phyloP scores from a whole-genome alignment of 768 basidiomycete genomes.

The Lactifluus hygrophoroides region DNA sequence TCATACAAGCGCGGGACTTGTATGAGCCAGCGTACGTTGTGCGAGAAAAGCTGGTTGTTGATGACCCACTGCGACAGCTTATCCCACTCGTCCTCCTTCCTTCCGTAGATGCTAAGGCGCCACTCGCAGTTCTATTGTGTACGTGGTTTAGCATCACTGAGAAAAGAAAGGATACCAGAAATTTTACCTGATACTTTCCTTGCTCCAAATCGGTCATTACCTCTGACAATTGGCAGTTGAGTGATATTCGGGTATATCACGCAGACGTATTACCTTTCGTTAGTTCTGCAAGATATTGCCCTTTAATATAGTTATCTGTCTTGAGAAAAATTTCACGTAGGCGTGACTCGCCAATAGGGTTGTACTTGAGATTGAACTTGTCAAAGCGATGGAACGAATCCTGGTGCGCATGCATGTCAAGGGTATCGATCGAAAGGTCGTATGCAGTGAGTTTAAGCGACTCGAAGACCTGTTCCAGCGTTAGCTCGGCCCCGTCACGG shows the following conservation, averaged over 20 bases:
- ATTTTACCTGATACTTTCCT: slow-evolving; percentile 87
- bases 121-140: slow-evolving; percentile 82
- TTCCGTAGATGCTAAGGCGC: slow-evolving; percentile 93
- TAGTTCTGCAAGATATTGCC: slow-evolving; percentile 88
- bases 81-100: slow-evolving; percentile 84
- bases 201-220: slow-evolving; percentile 97
- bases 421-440: slow-evolving; percentile 95
- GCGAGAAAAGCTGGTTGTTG: slow-evolving; percentile 85
- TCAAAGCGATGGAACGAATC: slow-evolving; percentile 98
- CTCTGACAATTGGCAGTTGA: slow-evolving; percentile 42
- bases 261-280: slow-evolving; percentile 57
- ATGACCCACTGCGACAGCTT: slow-evolving; percentile 97
- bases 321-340: slow-evolving; percentile 96
- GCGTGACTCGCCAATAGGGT: slow-evolving; percentile 91
- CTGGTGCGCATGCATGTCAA: slow-evolving; percentile 99
- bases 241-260: background rate
- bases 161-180: background rate
- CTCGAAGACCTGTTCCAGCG: slow-evolving; percentile 90
- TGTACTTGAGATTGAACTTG: slow-evolving; percentile 97
- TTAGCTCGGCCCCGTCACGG: slow-evolving; percentile 84
- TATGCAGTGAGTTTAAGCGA: slow-evolving; percentile 93
- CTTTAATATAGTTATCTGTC: slow-evolving; percentile 91
- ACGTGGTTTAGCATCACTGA: background rate
- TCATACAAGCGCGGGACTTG: slow-evolving; percentile 94
- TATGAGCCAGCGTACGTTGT: slow-evolving; percentile 97